Evolutionary conservation across 2,329 filamentous ascomycete species (phyloP).

Genomic region (Monosporascus sp.): DNA sequence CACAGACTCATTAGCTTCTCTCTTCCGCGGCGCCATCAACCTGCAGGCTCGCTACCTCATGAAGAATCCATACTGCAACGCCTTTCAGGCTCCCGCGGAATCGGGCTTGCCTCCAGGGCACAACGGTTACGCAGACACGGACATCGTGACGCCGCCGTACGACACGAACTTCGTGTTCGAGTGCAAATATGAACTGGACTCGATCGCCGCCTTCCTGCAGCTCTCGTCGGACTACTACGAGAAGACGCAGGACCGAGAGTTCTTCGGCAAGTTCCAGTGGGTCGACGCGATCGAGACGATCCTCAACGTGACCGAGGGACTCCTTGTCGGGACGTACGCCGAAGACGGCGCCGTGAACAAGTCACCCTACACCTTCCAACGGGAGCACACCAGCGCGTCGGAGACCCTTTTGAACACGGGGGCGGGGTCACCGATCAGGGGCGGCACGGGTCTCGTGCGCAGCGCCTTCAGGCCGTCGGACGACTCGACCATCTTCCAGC

Average conservation of each 20-base stretch:
- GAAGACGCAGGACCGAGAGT: slow-evolving; percentile 58
- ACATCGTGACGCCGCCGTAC: slow-evolving; percentile 58
- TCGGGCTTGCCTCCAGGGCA: slow-evolving; percentile 56
- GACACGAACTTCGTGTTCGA: slow-evolving; percentile 67
- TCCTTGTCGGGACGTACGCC: slow-evolving; percentile 67
- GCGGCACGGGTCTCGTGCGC: slow-evolving; percentile 64
- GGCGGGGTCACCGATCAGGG: slow-evolving; percentile 65
- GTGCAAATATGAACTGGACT: slow-evolving; percentile 83
- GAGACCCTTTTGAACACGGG: slow-evolving; percentile 67
- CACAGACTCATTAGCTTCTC: slow-evolving; percentile 56
- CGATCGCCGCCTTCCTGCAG: slow-evolving; percentile 69
- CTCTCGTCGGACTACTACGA: slow-evolving; percentile 67
- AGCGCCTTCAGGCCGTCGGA: slow-evolving; percentile 77
- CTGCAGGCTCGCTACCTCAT: slow-evolving; percentile 68
- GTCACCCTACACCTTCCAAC: slow-evolving; percentile 64
- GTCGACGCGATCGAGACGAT: slow-evolving; percentile 60
- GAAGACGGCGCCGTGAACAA: slow-evolving; percentile 45
- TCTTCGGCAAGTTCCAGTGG: slow-evolving; percentile 67
- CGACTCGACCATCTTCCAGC: slow-evolving; percentile 71
- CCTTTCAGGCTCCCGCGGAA: slow-evolving; percentile 82
- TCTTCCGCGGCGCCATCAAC: slow-evolving; percentile 72
- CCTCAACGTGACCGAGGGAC: slow-evolving; percentile 32
- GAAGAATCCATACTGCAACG: slow-evolving; percentile 79
- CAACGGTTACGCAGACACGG: slow-evolving; percentile 56
- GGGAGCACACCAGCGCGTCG: slow-evolving; percentile 60